Evolutionary conservation across 2,329 filamentous ascomycete species (phyloP).

Genomic region (Colletotrichum cuscutae): DNA sequence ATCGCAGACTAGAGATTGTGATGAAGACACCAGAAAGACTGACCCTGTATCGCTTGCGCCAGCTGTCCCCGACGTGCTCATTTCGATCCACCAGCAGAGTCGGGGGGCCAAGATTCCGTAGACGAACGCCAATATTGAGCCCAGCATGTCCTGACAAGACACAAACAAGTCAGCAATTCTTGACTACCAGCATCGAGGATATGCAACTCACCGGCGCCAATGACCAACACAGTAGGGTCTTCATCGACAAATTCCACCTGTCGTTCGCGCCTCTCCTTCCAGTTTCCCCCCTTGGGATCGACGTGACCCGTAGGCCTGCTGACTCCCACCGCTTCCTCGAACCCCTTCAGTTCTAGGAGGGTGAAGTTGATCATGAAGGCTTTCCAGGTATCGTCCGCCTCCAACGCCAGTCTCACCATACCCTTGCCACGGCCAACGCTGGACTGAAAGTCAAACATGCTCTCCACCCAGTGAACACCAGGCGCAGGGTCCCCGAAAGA

Average conservation of each 20-base stretch:
- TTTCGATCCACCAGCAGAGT: conserved; percentile 69
- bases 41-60: conserved; percentile 66
- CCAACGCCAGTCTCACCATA: conserved; percentile 30
- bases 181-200: conserved; percentile 1
- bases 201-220: conserved; percentile 57
- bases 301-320: conserved; percentile 65
- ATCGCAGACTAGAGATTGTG: neutral
- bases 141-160: conserved; percentile 64
- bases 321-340: conserved; percentile 59
- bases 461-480: conserved; percentile 32
- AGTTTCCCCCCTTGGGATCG: conserved; percentile 67
- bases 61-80: conserved; percentile 70
- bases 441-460: conserved; percentile 36
- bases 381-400: conserved; percentile 58
- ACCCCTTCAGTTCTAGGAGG: conserved; percentile 62
- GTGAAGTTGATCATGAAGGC: conserved; percentile 72
- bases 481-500: conserved; percentile 25
- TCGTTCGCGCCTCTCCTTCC: conserved; percentile 62
- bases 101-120: conserved; percentile 67
- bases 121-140: conserved; percentile 65
- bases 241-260: conserved; percentile 59
- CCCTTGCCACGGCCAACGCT: conserved; percentile 32
- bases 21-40: neutral
- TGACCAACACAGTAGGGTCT: conserved; percentile 68
- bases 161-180: neutral